These are phyloP conservation scores for Laguncularia racemosa DNA, from an alignment of 345 rosid species.

Conservation along the genomic window DNA sequence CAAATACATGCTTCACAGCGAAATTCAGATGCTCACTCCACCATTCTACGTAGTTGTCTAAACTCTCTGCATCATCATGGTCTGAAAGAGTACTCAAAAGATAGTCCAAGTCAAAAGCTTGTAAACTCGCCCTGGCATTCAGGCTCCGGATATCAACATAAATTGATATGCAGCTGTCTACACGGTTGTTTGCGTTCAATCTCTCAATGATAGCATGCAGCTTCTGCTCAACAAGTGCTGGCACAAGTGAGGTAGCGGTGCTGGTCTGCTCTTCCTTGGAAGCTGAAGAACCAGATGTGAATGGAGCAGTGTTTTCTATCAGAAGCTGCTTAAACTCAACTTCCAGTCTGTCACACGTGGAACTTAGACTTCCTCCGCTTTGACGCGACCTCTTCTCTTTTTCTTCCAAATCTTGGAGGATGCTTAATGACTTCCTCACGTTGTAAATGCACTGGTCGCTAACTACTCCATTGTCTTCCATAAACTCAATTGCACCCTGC, in stretches of 20 bases:
- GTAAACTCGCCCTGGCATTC: constrained; percentile 24
- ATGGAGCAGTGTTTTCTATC: constrained; percentile 19
- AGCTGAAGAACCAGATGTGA: constrained; percentile 7
- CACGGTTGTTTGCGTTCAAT: constrained; percentile 25
- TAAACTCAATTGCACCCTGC: constrained; percentile 36
- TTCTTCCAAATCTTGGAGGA: constrained; percentile 36
- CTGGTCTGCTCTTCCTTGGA: constrained; percentile 5
- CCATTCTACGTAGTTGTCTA: constrained; percentile 29
- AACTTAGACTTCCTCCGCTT: constrained; percentile 40
- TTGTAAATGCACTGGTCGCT: constrained; percentile 25
- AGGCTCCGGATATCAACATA: constrained; percentile 34
- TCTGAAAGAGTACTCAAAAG: constrained; percentile 32
- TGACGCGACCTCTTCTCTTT: constrained; percentile 24
- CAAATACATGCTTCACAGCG: constrained; percentile 38
- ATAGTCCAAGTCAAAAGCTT: constrained; percentile 38
- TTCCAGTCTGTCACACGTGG: constrained; percentile 41
- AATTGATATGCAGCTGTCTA: constrained; percentile 26
- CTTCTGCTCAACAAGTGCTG: constrained; percentile 24
- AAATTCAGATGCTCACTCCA: constrained; percentile 56
- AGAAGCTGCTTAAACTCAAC: constrained; percentile 43
- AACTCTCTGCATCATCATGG: constrained; percentile 33
- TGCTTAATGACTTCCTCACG: constrained; percentile 32
- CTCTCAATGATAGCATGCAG: constrained; percentile 38
- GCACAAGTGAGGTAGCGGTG: constrained; percentile 11
- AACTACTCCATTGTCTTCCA: constrained; percentile 32